Conservation (phyloP, 2,329 filamentous ascomycete species). For the Aspergillus unguis region DNA sequence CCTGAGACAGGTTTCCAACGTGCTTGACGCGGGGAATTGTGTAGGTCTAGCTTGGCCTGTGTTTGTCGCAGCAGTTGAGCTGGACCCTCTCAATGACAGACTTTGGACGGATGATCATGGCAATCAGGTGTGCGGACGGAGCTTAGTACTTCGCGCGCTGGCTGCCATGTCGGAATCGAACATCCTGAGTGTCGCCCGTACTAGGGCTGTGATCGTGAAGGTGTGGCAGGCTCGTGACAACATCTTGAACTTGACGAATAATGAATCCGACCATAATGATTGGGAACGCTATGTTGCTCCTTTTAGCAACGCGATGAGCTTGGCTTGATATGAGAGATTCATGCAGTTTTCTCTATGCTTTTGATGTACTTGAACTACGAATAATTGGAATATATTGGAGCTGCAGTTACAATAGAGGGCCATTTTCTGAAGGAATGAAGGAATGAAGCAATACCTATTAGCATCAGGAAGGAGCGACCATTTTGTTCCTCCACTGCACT, state of each 20-base stretch:
- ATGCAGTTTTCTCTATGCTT: too few species aligned
- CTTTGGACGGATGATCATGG: constrained; percentile 26
- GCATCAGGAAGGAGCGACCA: too few species aligned
- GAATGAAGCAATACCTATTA: too few species aligned
- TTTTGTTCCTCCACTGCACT: too few species aligned
- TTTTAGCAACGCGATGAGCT: constrained; percentile 41
- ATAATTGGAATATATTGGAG: too few species aligned
- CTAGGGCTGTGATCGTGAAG: constrained; percentile 46
- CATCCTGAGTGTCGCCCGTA: constrained; percentile 45
- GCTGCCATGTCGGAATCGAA: constrained; percentile 42
- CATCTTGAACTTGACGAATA: constrained; percentile 22
- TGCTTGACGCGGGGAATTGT: constrained; percentile 32
- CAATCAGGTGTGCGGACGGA: constrained; percentile 31
- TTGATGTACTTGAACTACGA: too few species aligned
- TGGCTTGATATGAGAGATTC: constrained; percentile 27
- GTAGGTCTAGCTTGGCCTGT: constrained; percentile 43
- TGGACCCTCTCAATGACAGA: constrained; percentile 39
- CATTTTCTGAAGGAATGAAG: too few species aligned
- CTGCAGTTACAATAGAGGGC: too few species aligned
- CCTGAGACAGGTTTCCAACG: constrained; percentile 31
- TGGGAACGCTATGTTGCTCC: constrained; percentile 45
- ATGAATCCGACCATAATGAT: constrained; percentile 32
- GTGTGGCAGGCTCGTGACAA: constrained; percentile 48
- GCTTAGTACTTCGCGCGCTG: constrained; percentile 41
- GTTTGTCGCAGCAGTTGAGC: constrained; percentile 45